Conservation (phyloP, 2,329 filamentous ascomycete genomes). For the Fusarium sp. region DNA sequence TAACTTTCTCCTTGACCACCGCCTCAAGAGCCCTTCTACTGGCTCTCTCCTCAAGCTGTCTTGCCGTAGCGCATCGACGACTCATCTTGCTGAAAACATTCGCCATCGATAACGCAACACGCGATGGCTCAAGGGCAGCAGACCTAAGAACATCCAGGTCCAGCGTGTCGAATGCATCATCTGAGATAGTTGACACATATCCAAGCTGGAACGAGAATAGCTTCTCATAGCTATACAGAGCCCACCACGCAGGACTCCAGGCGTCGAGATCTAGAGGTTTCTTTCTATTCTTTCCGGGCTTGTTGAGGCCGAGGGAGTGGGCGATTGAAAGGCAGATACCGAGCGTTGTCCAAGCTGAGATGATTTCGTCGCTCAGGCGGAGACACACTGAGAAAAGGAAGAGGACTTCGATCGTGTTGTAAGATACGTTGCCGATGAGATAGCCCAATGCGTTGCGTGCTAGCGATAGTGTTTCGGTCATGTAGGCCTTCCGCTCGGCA, state of each 20-base stretch:
- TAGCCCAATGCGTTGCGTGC: not conserved
- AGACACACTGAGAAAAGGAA: constrained; percentile 1
- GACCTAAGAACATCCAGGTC: rapidly evolving
- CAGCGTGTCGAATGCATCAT: not conserved
- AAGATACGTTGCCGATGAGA: not conserved
- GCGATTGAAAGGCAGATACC: not conserved
- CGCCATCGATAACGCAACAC: not conserved
- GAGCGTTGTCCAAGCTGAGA: not conserved
- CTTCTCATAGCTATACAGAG: constrained; percentile 6
- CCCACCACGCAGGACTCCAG: constrained; percentile 4
- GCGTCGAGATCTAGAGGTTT: not conserved
- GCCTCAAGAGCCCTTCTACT: not conserved
- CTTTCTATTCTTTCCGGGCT: rapidly evolving
- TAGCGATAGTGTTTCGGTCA: not conserved
- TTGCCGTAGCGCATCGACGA: not conserved
- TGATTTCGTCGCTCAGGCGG: constrained; percentile 1
- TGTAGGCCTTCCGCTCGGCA: not conserved
- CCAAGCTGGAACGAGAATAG: not conserved
- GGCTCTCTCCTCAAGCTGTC: not conserved
- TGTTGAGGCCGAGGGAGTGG: not conserved
- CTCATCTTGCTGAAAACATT: not conserved
- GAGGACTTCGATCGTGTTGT: not conserved
- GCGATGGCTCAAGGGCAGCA: rapidly evolving
- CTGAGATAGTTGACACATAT: not conserved
- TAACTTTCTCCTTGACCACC: not conserved